Evolutionary conservation across 2,329 filamentous ascomycete species (phyloP).

Genomic region (Hirsutella rhossiliensis): DNA sequence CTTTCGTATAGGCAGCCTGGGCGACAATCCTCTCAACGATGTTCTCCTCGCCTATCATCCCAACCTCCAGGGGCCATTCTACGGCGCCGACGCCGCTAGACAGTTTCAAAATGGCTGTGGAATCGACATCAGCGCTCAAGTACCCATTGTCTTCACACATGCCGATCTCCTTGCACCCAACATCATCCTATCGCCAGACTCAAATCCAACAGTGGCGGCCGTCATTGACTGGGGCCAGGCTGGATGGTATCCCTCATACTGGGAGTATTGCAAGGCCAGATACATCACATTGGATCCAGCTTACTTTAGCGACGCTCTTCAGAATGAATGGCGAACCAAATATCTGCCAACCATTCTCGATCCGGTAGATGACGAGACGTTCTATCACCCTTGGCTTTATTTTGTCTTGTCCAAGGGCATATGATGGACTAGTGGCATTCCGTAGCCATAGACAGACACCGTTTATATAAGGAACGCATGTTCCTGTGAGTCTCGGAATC

Average conservation of each 20-base stretch:
- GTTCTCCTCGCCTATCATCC: slow-evolving; percentile 12
- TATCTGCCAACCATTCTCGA: slow-evolving; percentile 19
- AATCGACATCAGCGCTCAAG: slow-evolving; percentile 14
- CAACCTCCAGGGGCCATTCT: slow-evolving; percentile 15
- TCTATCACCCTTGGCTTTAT: slow-evolving; percentile 19
- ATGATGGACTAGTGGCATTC: too few species aligned
- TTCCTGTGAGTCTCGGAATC: too few species aligned
- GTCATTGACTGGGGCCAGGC: slow-evolving; percentile 18
- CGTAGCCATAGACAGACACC: too few species aligned
- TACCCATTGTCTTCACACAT: slow-evolving; percentile 13
- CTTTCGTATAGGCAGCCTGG: slow-evolving; percentile 14
- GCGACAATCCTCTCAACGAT: slow-evolving; percentile 17
- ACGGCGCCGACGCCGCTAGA: slow-evolving; percentile 14
- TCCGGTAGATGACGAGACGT: slow-evolving; percentile 16
- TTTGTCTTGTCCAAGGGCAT: slow-evolving; percentile 9
- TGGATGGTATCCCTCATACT: slow-evolving; percentile 21
- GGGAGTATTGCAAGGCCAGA: slow-evolving; percentile 18
- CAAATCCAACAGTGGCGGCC: slow-evolving; percentile 8
- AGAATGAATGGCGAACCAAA: slow-evolving; percentile 17
- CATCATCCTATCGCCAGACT: slow-evolving; percentile 10
- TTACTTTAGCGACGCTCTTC: slow-evolving; percentile 8
- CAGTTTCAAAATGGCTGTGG: slow-evolving; percentile 17
- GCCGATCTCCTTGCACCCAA: slow-evolving; percentile 14
- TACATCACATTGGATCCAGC: slow-evolving; percentile 10
- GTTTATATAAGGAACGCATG: too few species aligned